Conservation (phyloP, 139 green algal genomes). For the Ostreobium quekettii region DNA sequence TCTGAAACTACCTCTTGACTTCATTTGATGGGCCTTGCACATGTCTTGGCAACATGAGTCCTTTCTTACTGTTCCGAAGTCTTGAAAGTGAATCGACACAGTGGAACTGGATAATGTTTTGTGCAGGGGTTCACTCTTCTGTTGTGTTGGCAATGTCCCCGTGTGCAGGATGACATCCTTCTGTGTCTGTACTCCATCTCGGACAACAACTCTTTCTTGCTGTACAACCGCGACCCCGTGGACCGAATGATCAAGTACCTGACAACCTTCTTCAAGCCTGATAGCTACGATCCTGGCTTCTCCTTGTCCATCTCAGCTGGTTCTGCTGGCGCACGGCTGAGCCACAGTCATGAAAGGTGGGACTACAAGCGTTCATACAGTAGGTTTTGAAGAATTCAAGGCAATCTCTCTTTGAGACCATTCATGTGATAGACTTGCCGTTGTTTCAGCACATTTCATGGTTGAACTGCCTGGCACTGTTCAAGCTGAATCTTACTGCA, state of each 20-base stretch:
- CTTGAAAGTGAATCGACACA: too few relatives aligned
- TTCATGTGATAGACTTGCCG: too few relatives aligned
- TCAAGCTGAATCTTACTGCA: too few relatives aligned
- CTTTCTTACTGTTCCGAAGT: too few relatives aligned
- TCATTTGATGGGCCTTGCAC: too few relatives aligned
- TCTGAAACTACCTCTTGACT: too few relatives aligned
- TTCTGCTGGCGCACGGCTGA: constrained; percentile 22
- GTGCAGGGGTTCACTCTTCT: not conserved
- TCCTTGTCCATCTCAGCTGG: constrained; percentile 49
- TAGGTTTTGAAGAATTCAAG: too few relatives aligned
- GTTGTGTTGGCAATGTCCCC: not conserved
- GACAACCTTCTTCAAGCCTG: constrained; percentile 32
- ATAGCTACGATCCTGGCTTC: constrained; percentile 14
- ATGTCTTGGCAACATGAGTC: too few relatives aligned
- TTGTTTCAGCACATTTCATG: too few relatives aligned
- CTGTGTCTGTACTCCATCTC: constrained; percentile 77
- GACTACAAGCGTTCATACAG: not conserved
- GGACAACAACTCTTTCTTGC: constrained; percentile 90
- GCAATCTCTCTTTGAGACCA: too few relatives aligned
- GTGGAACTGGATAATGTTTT: too few relatives aligned
- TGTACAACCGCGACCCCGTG: constrained; percentile 82
- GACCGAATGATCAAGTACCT: constrained; percentile 62
- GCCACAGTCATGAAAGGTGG: constrained; percentile 26
- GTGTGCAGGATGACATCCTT: constrained; percentile 64
- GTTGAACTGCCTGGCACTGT: too few relatives aligned